Evolutionary conservation across 345 rosid species (phyloP).

Genomic region (Tarenaya hassleriana): DNA sequence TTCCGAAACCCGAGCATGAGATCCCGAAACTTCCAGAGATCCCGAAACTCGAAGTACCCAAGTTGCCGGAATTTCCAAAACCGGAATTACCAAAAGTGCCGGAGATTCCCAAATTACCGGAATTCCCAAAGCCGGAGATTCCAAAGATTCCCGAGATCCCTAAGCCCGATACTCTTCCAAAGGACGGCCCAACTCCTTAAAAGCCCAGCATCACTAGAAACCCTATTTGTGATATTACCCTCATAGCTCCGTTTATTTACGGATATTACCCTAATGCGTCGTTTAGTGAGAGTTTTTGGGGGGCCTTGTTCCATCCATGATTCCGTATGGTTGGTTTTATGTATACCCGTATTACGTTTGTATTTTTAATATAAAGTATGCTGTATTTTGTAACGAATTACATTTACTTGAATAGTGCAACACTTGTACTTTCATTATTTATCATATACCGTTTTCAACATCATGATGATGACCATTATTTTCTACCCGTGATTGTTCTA

Average conservation of each 20-base stretch:
- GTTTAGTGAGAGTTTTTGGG: no score
- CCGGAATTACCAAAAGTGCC: constrained; percentile 12
- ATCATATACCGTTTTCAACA: no score
- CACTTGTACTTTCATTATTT: no score
- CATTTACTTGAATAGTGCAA: no score
- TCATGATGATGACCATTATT: no score
- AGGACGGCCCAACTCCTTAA: background rate
- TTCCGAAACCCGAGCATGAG: constrained; percentile 23
- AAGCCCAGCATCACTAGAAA: background rate
- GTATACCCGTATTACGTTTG: no score
- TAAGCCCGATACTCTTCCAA: background rate
- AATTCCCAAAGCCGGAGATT: background rate
- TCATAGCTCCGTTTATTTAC: background rate
- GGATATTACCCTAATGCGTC: background rate
- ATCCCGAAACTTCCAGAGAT: background rate
- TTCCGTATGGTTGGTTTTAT: no score
- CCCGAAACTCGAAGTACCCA: constrained; percentile 9
- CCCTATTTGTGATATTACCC: background rate
- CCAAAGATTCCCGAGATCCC: constrained; percentile 10
- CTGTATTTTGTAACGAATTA: no score
- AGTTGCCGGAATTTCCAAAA: background rate
- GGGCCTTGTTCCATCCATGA: no score
- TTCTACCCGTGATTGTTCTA: no score
- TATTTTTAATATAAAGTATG: no score
- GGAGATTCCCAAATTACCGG: background rate